Base-by-base conservation (phyloP, 306 rosid genomes). In the Cucurbita ficifolia region DNA sequence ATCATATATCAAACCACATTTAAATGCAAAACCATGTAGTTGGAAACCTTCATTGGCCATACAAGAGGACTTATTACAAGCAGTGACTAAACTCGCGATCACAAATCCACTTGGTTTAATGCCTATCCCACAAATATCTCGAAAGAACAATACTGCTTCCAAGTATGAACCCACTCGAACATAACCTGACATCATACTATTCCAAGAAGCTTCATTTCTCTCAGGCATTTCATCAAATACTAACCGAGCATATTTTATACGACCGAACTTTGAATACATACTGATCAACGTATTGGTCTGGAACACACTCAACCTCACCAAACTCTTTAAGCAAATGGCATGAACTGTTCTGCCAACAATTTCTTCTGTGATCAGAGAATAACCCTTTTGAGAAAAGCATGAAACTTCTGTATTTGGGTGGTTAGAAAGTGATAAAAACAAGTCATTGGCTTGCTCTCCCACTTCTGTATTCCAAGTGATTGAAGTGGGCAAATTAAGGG, bases 121-220 rank as follows among this genome's bases (percentile, higher is more conserved):
- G n/a, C 86, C 88, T 36, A 14, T 13, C 19, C 45, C 86, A 62
- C 75, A 70, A 84, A 90, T 85, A 35, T 82, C 77, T 62, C 74
- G n/a, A 52, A 90, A 94, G 79, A 94, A 87, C 29, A 52, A 69
- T 84, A 89, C 55, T 10, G 98, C 88, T 68, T 77, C 78, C 0
- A 56, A 3, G 63, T 89, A 85, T 53, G 74, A 57, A 60, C 96
- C 86, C 12, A 72, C 96, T 40, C 87, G 79, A 51, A 89, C 96
- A 59, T 85, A 85, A 54, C 90, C 86, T 3, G 97, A 87, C 84
- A 89, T 94, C 96, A 94, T 86, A 77, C 82, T 90, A 74, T 85
- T 94, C 97, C 98, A 88, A 46, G 97, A 90, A 53, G 96, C 90
- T 78, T 90, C 96, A 65, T 94, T 87, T 73, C 84, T 90, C 12